These are phyloP conservation scores for Globisporangium heterothallicum DNA, from an alignment of 352 stramenopile genomes.

Conservation along the genomic window DNA sequence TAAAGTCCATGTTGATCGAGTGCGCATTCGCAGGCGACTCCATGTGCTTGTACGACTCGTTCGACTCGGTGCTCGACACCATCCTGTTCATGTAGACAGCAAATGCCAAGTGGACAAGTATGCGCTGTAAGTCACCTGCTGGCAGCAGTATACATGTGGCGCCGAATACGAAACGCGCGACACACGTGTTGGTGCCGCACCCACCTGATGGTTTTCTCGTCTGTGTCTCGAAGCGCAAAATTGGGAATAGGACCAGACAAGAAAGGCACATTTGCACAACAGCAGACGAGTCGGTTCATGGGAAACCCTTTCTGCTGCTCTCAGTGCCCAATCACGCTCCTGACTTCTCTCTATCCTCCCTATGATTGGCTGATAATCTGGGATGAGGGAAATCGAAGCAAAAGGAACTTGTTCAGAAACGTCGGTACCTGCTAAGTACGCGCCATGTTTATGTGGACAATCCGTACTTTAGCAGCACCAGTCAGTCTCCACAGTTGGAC, in stretches of 20 bases:
- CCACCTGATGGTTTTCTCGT: neutral
- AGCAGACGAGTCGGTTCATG: neutral
- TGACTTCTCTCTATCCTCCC: too few relatives aligned
- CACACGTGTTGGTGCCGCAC: too few relatives aligned
- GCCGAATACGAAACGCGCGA: too few relatives aligned
- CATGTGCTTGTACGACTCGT: constrained; percentile 33
- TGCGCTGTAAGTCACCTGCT: too few relatives aligned
- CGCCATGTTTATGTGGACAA: neutral
- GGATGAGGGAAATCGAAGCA: neutral
- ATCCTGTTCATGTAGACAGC: too few relatives aligned
- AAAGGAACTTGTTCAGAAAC: neutral
- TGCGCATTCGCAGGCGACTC: constrained; percentile 27
- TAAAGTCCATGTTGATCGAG: constrained; percentile 36
- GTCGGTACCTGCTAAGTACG: neutral
- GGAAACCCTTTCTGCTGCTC: too few relatives aligned
- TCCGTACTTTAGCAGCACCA: too few relatives aligned
- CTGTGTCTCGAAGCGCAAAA: neutral
- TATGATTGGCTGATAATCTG: neutral
- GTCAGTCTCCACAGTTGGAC: too few relatives aligned
- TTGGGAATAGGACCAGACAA: neutral
- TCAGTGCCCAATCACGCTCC: too few relatives aligned
- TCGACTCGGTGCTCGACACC: constrained; percentile 2
- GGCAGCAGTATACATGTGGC: too few relatives aligned
- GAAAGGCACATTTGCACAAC: neutral
- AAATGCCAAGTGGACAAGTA: too few relatives aligned